These are phyloP conservation scores for Suhomyces terraborum DNA, from an alignment of 1,139 yeast genomes.

Conservation along the genomic window DNA sequence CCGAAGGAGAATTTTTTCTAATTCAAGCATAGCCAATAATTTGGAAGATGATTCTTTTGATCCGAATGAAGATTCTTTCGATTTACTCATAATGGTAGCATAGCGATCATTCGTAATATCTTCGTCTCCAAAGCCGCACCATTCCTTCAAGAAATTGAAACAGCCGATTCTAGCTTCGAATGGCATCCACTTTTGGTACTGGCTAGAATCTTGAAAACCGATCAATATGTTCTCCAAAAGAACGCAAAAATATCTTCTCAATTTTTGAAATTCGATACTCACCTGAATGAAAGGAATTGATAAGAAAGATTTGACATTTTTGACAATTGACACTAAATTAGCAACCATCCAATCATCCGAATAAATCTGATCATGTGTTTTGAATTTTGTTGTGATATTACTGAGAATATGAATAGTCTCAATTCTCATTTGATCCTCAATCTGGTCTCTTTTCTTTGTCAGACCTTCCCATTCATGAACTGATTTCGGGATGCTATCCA, in stretches of 20 bases:
- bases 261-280: constrained; percentile 70
- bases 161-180: constrained; percentile 85
- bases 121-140: constrained; percentile 90
- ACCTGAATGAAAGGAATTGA: constrained; percentile 60
- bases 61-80: constrained; percentile 52
- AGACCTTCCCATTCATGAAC: constrained; percentile 60
- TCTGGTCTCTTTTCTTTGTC: constrained; percentile 33
- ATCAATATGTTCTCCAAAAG: constrained; percentile 68
- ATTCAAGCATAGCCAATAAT: constrained; percentile 72
- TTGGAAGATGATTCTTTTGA: constrained; percentile 8
- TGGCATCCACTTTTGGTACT: constrained; percentile 61
- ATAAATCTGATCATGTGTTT: constrained; percentile 52
- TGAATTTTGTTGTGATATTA: constrained; percentile 66
- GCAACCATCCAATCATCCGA: constrained; percentile 71
- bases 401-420: constrained; percentile 79
- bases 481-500: constrained; percentile 74
- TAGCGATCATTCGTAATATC: constrained; percentile 69
- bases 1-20: constrained; percentile 74
- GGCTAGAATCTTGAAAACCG: constrained; percentile 48
- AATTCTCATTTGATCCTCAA: constrained; percentile 59
- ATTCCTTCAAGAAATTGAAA: constrained; percentile 79
- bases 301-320: constrained; percentile 64
- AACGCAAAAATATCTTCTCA: constrained; percentile 80
- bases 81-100: constrained; percentile 53
- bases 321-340: constrained; percentile 64